Conservation (phyloP, 305 asterid genomes). For the Withania somnifera region DNA sequence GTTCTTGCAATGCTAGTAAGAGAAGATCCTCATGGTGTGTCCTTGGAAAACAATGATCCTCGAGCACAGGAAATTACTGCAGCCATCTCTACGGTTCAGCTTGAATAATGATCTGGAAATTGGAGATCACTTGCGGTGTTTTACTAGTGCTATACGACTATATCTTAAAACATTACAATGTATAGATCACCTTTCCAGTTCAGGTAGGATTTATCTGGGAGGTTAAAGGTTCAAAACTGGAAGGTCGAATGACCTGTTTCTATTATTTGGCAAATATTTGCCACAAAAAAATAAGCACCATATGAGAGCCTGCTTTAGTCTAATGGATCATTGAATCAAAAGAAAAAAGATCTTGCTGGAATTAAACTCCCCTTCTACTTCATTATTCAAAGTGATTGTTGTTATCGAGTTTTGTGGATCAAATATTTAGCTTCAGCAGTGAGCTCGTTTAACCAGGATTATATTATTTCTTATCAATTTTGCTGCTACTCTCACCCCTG, state of each 20-base stretch:
- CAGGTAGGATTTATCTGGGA: background rate
- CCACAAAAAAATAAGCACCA: background rate
- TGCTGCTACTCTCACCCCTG: too few relatives aligned
- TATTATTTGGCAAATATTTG: background rate
- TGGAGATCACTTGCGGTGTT: background rate
- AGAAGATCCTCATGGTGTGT: constrained; percentile 86
- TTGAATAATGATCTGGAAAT: constrained; percentile 19
- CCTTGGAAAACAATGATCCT: constrained; percentile 63
- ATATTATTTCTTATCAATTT: background rate
- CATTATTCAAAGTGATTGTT: background rate
- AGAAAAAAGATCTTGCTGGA: background rate
- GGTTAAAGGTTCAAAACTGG: background rate
- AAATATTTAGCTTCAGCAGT: background rate
- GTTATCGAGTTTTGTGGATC: background rate
- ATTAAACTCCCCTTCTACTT: background rate
- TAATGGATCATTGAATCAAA: background rate
- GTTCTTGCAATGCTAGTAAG: constrained; percentile 77
- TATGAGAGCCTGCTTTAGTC: background rate
- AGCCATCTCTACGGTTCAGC: constrained; percentile 47
- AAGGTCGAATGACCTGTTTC: background rate
- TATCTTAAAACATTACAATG: background rate
- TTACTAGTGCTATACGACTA: background rate
- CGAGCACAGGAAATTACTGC: constrained; percentile 41
- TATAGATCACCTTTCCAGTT: background rate
- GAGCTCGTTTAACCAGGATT: background rate